Conservation (phyloP, 768 basidiomycete species). For the Cystoderma amianthinum region DNA sequence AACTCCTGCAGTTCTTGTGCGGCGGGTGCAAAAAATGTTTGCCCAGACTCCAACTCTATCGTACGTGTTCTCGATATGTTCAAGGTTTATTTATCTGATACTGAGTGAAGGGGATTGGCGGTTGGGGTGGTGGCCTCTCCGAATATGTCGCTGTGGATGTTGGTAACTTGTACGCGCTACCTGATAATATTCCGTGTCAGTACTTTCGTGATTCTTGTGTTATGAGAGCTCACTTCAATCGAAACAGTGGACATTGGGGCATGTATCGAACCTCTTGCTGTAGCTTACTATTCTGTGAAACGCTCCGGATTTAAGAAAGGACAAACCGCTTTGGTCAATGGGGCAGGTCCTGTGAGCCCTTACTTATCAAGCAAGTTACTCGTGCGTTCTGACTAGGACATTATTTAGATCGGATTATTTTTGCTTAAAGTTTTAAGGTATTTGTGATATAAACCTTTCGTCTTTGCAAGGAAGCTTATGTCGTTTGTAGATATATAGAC, state of each 20-base stretch:
- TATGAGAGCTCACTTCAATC: neutral
- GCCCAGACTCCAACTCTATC: conserved; percentile 24
- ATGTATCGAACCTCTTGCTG: conserved; percentile 38
- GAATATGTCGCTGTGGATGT: conserved; percentile 32
- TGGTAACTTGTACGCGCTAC: conserved; percentile 28
- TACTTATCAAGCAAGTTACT: neutral
- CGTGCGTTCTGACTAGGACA: neutral
- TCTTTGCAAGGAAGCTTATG: too few relatives aligned
- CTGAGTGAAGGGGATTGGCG: conserved; percentile 32
- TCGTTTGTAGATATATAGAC: conserved; percentile 23
- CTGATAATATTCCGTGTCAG: conserved; percentile 28
- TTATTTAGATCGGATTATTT: conserved; percentile 27
- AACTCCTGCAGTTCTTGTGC: conserved; percentile 25
- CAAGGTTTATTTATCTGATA: neutral
- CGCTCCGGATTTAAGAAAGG: conserved; percentile 29
- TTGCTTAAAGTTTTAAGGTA: conserved; percentile 30
- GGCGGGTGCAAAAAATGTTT: conserved; percentile 23
- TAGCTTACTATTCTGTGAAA: conserved; percentile 39
- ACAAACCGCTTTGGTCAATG: conserved; percentile 30
- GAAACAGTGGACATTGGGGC: conserved; percentile 38
- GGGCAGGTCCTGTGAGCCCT: conserved; percentile 35
- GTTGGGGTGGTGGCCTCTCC: conserved; percentile 34
- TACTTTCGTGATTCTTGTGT: neutral
- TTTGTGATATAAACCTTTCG: too few relatives aligned
- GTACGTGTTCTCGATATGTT: conserved; percentile 14